A percentile compares a stretch with the other conserved stretches of the same genome.
phyloP scores from a whole-genome alignment of 139 green algal species.

The Picochlorum sp. region DNA sequence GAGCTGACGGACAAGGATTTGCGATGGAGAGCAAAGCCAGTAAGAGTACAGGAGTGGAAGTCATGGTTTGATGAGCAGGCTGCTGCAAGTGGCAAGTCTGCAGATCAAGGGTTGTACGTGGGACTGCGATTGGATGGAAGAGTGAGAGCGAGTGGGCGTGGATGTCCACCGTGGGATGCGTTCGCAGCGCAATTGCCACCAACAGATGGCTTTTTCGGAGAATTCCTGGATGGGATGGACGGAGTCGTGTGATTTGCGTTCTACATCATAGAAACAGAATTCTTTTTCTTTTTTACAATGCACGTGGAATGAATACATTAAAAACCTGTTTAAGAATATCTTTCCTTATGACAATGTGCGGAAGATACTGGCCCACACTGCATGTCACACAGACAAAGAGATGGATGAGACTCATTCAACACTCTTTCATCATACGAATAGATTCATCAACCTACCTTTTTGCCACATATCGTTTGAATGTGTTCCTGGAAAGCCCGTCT shows the following conservation, averaged over 20 bases:
- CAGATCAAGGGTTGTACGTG: conserved; percentile 52
- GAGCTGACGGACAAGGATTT: neutral
- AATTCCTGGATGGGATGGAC: conserved; percentile 70
- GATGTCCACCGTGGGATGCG: conserved; percentile 46
- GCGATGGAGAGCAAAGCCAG: conserved; percentile 47
- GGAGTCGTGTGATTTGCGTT: conserved; percentile 14
- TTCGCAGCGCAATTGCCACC: conserved; percentile 54
- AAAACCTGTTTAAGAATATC: conserved; percentile 68
- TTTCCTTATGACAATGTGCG: conserved; percentile 37
- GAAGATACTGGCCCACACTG: conserved; percentile 39
- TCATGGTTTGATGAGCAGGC: conserved; percentile 68
- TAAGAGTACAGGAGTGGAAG: conserved; percentile 38
- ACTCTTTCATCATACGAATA: too few relatives aligned
- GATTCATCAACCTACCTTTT: neutral
- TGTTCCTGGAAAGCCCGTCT: conserved; percentile 16
- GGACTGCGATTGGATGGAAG: conserved; percentile 65
- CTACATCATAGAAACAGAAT: too few relatives aligned
- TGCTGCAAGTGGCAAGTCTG: conserved; percentile 17
- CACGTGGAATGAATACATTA: conserved; percentile 48
- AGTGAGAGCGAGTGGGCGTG: conserved; percentile 53
- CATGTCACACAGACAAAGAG: too few relatives aligned
- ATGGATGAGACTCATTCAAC: too few relatives aligned
- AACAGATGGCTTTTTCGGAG: conserved; percentile 44
- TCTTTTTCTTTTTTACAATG: conserved; percentile 1
- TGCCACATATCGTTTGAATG: conserved; percentile 4